Evolutionary conservation across 768 basidiomycete genomes (phyloP).

Genomic region (Gymnopilus junonius): DNA sequence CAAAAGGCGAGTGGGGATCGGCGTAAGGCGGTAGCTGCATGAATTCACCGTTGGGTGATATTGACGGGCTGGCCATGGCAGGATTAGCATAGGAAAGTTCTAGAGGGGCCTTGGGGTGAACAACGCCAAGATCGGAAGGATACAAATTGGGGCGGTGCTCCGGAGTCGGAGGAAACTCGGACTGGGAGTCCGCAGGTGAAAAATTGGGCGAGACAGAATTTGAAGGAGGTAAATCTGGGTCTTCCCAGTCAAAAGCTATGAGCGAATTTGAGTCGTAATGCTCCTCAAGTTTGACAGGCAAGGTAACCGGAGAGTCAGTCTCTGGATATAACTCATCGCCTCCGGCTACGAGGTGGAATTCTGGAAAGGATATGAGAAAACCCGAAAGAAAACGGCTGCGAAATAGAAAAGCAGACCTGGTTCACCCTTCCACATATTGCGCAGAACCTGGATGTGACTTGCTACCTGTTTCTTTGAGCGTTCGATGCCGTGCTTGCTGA

Average conservation of each 20-base stretch:
- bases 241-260: constrained; percentile 51
- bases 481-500: constrained; percentile 68
- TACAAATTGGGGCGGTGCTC: constrained; percentile 37
- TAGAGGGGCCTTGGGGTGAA: constrained; percentile 23
- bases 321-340: constrained; percentile 73
- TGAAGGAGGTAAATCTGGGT: constrained; percentile 39
- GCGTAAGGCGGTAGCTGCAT: constrained; percentile 28
- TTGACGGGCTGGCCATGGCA: constrained; percentile 28
- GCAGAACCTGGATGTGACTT: constrained; percentile 83
- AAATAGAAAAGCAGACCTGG: constrained; percentile 50
- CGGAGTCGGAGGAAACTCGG: constrained; percentile 52
- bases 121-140: constrained; percentile 30
- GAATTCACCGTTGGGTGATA: constrained; percentile 36
- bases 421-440: constrained; percentile 90
- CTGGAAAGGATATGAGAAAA: constrained; percentile 37
- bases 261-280: constrained; percentile 44
- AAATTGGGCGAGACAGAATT: constrained; percentile 49
- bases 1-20: constrained; percentile 22
- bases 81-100: constrained; percentile 24
- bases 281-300: constrained; percentile 61
- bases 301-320: constrained; percentile 45
- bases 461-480: constrained; percentile 89
- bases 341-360: constrained; percentile 80
- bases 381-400: constrained; percentile 13
- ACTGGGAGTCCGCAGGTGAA: constrained; percentile 47